Percentiles rank a stretch among this genome's conserved stretches.
Evolutionary conservation across 345 rosid genomes (phyloP).

Genomic region (Dovyalis caffra): DNA sequence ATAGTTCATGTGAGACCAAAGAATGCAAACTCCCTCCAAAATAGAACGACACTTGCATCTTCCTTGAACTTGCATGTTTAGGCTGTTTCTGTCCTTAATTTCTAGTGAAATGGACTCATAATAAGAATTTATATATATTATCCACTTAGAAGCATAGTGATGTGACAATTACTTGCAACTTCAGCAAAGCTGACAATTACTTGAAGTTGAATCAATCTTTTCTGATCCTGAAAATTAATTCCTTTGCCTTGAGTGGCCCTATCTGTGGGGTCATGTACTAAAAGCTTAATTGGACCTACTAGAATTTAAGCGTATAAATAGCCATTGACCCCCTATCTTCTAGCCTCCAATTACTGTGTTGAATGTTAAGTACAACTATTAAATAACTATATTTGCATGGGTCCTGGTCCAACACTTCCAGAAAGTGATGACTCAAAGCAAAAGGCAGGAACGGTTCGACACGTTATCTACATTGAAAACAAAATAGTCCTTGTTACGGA

Average conservation of each 20-base stretch:
- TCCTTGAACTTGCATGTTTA: not conserved
- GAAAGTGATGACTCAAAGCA: not conserved
- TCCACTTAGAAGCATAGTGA: no score
- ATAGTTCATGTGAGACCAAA: no score
- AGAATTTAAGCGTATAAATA: not conserved
- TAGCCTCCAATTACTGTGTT: not conserved
- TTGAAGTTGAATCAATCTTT: no score
- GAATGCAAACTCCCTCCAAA: no score
- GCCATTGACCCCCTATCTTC: no score
- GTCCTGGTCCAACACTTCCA: conserved; percentile 5
- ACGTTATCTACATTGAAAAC: not conserved
- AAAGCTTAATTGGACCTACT: no score
- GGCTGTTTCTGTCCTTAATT: not conserved
- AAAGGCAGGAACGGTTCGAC: not conserved
- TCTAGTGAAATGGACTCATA: no score
- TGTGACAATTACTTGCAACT: no score
- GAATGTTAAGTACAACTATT: not conserved
- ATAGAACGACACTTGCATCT: not conserved
- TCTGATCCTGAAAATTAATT: no score
- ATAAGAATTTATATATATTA: no score
- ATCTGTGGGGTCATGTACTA: not conserved
- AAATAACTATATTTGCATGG: not conserved
- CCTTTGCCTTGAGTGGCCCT: no score
- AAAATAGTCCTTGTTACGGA: not conserved
- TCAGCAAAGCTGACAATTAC: no score